phyloP scores from a whole-genome alignment of 2,329 filamentous ascomycete genomes.

The Dothiorella sarmentorum region DNA sequence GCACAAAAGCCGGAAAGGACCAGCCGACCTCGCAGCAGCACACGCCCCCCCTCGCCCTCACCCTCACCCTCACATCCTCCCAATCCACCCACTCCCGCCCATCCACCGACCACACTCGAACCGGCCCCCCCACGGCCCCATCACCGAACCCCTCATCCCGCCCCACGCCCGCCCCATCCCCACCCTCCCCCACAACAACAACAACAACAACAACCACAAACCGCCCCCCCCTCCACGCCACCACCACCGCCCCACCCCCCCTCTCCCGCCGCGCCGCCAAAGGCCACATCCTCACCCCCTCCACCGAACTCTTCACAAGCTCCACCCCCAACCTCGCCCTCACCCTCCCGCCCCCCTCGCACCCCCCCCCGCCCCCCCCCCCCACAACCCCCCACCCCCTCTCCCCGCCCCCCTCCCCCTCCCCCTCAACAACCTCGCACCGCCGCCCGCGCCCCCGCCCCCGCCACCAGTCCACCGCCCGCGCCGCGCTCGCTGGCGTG shows the following conservation, averaged over 20 bases:
- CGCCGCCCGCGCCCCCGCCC: background rate
- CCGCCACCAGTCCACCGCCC: background rate
- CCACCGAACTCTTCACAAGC: background rate
- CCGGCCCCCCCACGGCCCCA: background rate
- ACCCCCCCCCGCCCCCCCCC: background rate
- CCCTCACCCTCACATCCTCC: background rate
- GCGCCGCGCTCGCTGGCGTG: background rate
- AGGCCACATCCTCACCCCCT: constrained; percentile 1
- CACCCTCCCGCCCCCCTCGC: background rate
- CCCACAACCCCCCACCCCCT: background rate
- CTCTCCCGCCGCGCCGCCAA: background rate
- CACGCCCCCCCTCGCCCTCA: background rate
- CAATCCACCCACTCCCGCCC: background rate
- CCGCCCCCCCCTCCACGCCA: background rate
- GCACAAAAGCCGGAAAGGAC: background rate
- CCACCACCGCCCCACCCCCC: background rate
- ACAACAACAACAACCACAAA: background rate
- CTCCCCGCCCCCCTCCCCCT: background rate
- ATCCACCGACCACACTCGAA: background rate
- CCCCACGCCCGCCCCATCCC: background rate
- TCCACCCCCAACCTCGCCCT: background rate
- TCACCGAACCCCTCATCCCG: background rate
- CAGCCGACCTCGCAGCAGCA: background rate
- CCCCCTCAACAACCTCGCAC: background rate
- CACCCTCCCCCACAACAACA: background rate